Percentiles rank a stretch among this genome's conserved stretches.
phyloP scores from a whole-genome alignment of 805 yeast species.

The Tetrapisispora pingtungensis region DNA sequence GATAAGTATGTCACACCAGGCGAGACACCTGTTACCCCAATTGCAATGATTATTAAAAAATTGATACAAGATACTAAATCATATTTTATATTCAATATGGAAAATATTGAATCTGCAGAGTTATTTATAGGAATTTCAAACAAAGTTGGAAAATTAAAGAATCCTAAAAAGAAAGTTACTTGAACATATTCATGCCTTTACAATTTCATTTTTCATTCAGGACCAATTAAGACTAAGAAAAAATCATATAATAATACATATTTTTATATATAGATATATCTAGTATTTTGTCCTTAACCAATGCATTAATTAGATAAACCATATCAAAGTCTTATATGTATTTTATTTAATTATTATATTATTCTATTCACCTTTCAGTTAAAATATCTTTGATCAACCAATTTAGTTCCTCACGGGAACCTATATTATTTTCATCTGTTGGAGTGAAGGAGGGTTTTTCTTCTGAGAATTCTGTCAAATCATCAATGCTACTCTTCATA shows the following conservation, averaged over 20 bases:
- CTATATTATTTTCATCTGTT: constrained; percentile 34
- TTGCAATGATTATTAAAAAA: constrained; percentile 20
- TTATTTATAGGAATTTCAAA: constrained; percentile 12
- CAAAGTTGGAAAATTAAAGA: constrained; percentile 11
- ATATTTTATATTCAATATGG: constrained; percentile 27
- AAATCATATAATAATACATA: background rate
- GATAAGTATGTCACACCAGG: constrained; percentile 5
- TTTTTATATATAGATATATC: background rate
- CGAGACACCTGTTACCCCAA: constrained; percentile 12
- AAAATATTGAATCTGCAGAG: constrained; percentile 10
- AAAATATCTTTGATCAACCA: constrained; percentile 63
- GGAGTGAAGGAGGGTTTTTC: constrained; percentile 28
- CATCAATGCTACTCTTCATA: constrained; percentile 27
- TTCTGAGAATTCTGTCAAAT: constrained; percentile 23
- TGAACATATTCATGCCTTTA: too few relatives aligned
- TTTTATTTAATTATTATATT: too few relatives aligned
- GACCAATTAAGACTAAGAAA: too few relatives aligned
- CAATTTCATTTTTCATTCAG: too few relatives aligned
- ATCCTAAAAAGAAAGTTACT: constrained; percentile 6
- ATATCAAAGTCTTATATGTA: background rate
- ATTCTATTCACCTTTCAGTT: constrained; percentile 24
- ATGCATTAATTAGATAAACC: constrained; percentile 1
- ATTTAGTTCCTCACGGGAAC: constrained; percentile 57
- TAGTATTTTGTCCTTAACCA: background rate
- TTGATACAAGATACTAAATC: constrained; percentile 30